phyloP scores from a whole-genome alignment of 2,329 filamentous ascomycete species.

The Colletotrichum destructivum region DNA sequence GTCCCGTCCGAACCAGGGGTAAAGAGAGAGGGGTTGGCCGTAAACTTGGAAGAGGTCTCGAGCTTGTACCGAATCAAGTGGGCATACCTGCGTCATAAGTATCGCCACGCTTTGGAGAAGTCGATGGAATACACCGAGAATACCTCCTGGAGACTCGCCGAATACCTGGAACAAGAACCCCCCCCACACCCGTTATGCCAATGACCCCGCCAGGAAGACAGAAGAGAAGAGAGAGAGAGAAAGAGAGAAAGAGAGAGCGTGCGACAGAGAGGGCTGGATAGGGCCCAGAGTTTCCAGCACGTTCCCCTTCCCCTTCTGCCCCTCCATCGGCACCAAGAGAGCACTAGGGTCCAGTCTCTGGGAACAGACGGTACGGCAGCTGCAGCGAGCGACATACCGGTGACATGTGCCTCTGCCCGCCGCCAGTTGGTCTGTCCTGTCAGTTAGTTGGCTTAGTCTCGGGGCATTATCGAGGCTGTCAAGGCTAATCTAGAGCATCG shows the following conservation, averaged over 20 bases:
- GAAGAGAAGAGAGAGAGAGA: neutral
- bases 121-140: conserved; percentile 34
- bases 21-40: neutral
- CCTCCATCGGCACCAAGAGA: conserved; percentile 12
- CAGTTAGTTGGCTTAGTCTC: neutral
- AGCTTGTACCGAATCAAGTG: conserved; percentile 13
- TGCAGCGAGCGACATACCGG: neutral
- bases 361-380: neutral
- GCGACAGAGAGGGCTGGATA: neutral
- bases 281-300: conserved; percentile 25
- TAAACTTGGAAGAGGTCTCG: conserved; percentile 2
- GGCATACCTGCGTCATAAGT: conserved; percentile 36
- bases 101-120: neutral
- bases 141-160: conserved; percentile 14
- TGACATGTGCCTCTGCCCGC: conserved; percentile 5
- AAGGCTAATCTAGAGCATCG: neutral
- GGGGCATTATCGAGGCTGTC: neutral
- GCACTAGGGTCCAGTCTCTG: neutral
- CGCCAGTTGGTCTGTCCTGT: no score
- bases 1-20: conserved; percentile 33
- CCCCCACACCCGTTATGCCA: neutral
- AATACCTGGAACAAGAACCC: neutral
- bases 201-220: neutral
- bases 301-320: conserved; percentile 24
- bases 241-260: neutral